Evolutionary conservation across 192 early-diverging fungal species (phyloP).

Genomic region (Coemansia aciculifera): DNA sequence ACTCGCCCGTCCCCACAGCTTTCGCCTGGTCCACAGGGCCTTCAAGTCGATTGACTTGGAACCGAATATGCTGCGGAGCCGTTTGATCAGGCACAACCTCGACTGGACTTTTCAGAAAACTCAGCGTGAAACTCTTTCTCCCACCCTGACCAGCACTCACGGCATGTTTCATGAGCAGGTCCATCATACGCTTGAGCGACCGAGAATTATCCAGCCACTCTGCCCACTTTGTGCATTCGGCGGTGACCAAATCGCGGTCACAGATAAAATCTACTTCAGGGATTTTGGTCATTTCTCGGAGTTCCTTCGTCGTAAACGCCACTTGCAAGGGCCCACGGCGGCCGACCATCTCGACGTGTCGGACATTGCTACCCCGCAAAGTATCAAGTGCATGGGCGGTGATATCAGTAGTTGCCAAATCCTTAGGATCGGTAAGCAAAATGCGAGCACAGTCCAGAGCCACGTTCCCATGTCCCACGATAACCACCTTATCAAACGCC

Average conservation of each 20-base stretch:
- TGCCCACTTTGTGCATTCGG: conserved; percentile 52
- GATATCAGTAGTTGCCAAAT: conserved; percentile 81
- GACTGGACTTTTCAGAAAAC: conserved; percentile 73
- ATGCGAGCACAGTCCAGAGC: conserved; percentile 92
- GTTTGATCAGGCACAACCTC: conserved; percentile 47
- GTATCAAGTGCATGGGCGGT: conserved; percentile 70
- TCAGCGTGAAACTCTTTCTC: conserved; percentile 60
- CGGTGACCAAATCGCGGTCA: conserved; percentile 61
- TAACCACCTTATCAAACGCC: conserved; percentile 71
- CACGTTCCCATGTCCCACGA: conserved; percentile 95
- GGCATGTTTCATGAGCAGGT: conserved; percentile 68
- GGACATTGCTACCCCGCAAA: conserved; percentile 66
- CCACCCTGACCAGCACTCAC: neutral
- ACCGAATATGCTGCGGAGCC: conserved; percentile 31
- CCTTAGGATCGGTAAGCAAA: conserved; percentile 69
- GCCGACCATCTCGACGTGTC: conserved; percentile 85
- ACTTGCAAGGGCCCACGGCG: conserved; percentile 92
- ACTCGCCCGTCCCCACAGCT: conserved; percentile 64
- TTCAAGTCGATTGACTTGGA: conserved; percentile 69
- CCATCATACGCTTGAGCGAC: conserved; percentile 82
- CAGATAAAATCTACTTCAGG: conserved; percentile 63
- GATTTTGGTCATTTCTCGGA: conserved; percentile 87
- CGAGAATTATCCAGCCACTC: conserved; percentile 55
- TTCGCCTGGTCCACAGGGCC: conserved; percentile 57
- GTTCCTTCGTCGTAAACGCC: conserved; percentile 92